Evolutionary conservation across 2,329 filamentous ascomycete genomes (phyloP).

Genomic region (Elsinoe arachidis): DNA sequence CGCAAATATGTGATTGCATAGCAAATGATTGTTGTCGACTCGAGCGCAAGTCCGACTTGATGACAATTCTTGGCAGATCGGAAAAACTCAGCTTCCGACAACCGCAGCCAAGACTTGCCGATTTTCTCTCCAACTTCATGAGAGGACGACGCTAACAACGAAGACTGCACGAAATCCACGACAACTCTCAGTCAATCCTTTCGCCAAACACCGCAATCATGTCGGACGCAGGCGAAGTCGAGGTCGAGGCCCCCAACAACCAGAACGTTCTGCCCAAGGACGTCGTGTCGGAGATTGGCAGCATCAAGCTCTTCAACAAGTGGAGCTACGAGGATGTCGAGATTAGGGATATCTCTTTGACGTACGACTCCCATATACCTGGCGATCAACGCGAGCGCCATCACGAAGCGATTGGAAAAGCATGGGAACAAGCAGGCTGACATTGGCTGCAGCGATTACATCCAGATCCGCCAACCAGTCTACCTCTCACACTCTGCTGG

Average conservation of each 20-base stretch:
- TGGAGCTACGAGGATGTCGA: slow-evolving; percentile 99
- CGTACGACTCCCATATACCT: slow-evolving; percentile 54
- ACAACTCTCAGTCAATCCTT: slow-evolving; percentile 6
- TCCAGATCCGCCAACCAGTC: slow-evolving; percentile 97
- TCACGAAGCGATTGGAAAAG: background rate
- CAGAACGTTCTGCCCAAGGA: slow-evolving; percentile 88
- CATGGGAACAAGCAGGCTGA: slow-evolving; percentile 16
- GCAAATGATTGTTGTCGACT: no score
- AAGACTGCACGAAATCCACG: slow-evolving; percentile 12
- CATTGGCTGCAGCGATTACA: slow-evolving; percentile 72
- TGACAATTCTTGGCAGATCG: slow-evolving; percentile 1
- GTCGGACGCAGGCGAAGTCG: slow-evolving; percentile 93
- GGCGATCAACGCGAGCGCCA: background rate
- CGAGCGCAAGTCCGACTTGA: no score
- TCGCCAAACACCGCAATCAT: slow-evolving; percentile 41
- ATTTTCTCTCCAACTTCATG: slow-evolving; percentile 11
- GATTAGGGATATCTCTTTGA: slow-evolving; percentile 99
- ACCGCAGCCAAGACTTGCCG: slow-evolving; percentile 7
- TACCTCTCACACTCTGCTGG: slow-evolving; percentile 98
- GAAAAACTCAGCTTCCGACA: slow-evolving; percentile 7
- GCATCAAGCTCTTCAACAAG: slow-evolving; percentile 96
- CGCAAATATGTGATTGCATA: no score
- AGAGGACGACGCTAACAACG: slow-evolving; percentile 11
- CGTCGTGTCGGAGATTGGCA: slow-evolving; percentile 78
- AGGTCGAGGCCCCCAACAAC: slow-evolving; percentile 78